These are phyloP conservation scores for Pyrus hybrid DNA, from an alignment of 331 rosid species.

Conservation along the genomic window DNA sequence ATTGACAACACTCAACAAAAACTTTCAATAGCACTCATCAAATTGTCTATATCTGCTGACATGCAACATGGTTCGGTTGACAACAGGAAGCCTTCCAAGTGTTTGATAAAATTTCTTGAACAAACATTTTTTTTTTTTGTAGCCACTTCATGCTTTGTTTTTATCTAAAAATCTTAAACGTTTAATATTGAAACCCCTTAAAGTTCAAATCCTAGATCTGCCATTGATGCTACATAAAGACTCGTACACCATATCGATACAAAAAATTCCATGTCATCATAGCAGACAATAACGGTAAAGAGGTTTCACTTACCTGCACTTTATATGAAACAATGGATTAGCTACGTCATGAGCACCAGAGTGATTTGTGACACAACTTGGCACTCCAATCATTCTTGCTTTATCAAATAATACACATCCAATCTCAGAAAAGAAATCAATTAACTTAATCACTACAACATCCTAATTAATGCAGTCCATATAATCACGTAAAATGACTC, in stretches of 20 bases:
- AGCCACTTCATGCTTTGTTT: too few relatives aligned
- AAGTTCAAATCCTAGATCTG: too few relatives aligned
- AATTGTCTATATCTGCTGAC: too few relatives aligned
- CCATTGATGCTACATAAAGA: too few relatives aligned
- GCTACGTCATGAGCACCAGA: conserved; percentile 6
- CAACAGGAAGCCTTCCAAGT: too few relatives aligned
- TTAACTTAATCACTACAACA: background rate
- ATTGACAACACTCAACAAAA: too few relatives aligned
- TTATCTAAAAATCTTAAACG: too few relatives aligned
- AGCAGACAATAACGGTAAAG: conserved; percentile 20
- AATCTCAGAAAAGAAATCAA: background rate
- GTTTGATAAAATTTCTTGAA: too few relatives aligned
- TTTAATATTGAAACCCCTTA: too few relatives aligned
- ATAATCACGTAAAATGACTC: background rate
- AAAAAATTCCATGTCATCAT: conserved; percentile 26
- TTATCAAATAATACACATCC: background rate
- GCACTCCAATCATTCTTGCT: background rate
- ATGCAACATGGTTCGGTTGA: too few relatives aligned
- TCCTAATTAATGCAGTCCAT: background rate
- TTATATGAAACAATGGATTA: conserved; percentile 23
- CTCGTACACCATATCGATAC: background rate
- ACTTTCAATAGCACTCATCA: too few relatives aligned
- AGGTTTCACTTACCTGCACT: conserved; percentile 29
- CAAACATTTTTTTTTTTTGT: too few relatives aligned
- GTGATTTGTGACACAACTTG: conserved; percentile 20